Base-by-base conservation (phyloP, 192 early-diverging fungal species). In the Jimgerdemannia lactiflua region DNA sequence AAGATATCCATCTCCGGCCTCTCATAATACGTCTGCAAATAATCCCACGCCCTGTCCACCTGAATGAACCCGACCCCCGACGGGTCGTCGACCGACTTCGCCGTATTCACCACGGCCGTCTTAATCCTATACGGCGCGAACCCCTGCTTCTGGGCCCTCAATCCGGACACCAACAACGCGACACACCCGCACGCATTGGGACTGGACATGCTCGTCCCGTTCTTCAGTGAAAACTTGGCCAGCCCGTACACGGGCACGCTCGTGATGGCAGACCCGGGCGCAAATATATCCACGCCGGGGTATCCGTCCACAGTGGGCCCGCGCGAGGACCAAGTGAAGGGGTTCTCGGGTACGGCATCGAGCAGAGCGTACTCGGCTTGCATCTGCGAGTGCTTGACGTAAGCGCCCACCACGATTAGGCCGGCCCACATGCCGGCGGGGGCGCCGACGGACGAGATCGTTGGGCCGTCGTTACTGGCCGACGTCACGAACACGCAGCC, bases 401-500 rank as follows among this genome's bases (percentile, higher is more conserved):
- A 96, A 0, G 98, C 98, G 20, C 98, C 98, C 14, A 98, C 98
- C 18, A 93, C 89, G 44, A 99, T 92, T n/a, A 98, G 79, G 70
- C 84, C 88, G 43, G 88, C 81, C 4, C 85, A 85, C 65, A 89
- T 92, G 70, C 92, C 92, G 68, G 93, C 95, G 1, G 98, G 98
- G 3, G 96, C 87, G 43, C 95, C 93, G 29, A 90, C 86, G 2
- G 97, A 95, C 29, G 91, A 89, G 72, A 97, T 85, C 20, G 91
- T 94, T 3, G 98, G 97, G 9, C 98, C 98, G 66, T 91, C 92
- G 77, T 99, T 99, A 70, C 98, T 96, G 0, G 95, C 95, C 64
- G 92, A 92, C 39, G 92, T 85, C 11, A 98, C 92, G 85, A 99
- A 94, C 63, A 97, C 89, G 79, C 90, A 91, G 64, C 93, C 92